Evolutionary conservation across 306 rosid species (phyloP).

Genomic region (Acacia melanoxylon): DNA sequence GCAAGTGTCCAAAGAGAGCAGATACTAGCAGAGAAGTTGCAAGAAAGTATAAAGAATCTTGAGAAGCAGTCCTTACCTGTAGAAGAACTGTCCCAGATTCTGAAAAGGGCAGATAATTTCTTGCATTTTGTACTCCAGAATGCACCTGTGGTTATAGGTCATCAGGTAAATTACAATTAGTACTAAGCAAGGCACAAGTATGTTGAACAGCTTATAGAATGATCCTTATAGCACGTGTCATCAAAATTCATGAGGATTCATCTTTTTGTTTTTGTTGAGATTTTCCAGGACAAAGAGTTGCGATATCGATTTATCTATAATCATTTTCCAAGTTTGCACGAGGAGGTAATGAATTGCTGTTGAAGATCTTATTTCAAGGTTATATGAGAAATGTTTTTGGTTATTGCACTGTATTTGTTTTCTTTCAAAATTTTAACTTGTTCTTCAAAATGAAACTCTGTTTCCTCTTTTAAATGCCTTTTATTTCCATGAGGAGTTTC

Average conservation of each 20-base stretch:
- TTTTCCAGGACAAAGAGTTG: slow-evolving; percentile 81
- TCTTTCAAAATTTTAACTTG: neutral
- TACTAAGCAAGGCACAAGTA: slow-evolving; percentile 21
- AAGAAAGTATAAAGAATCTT: slow-evolving; percentile 67
- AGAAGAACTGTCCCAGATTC: slow-evolving; percentile 75
- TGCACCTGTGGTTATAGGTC: slow-evolving; percentile 98
- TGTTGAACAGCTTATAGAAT: slow-evolving; percentile 7
- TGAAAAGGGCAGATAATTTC: slow-evolving; percentile 51
- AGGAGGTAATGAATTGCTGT: slow-evolving; percentile 71
- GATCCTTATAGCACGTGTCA: neutral
- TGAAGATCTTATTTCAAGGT: slow-evolving; percentile 42
- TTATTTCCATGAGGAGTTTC: slow-evolving; percentile 3
- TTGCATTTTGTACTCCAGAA: slow-evolving; percentile 87
- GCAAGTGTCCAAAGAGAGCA: slow-evolving; percentile 80
- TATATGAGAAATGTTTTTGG: slow-evolving; percentile 24
- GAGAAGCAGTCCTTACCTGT: slow-evolving; percentile 89
- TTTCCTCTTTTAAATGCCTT: slow-evolving; percentile 28
- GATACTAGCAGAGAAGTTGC: slow-evolving; percentile 56
- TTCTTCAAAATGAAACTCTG: slow-evolving; percentile 26
- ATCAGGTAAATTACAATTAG: slow-evolving; percentile 72
- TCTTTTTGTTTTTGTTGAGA: neutral
- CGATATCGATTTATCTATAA: slow-evolving; percentile 96
- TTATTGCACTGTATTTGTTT: slow-evolving; percentile 6
- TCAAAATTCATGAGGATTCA: neutral
- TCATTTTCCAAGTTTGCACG: slow-evolving; percentile 93